phyloP scores from a whole-genome alignment of 1,284 basidiomycete genomes.

The Ganoderma lucidum region DNA sequence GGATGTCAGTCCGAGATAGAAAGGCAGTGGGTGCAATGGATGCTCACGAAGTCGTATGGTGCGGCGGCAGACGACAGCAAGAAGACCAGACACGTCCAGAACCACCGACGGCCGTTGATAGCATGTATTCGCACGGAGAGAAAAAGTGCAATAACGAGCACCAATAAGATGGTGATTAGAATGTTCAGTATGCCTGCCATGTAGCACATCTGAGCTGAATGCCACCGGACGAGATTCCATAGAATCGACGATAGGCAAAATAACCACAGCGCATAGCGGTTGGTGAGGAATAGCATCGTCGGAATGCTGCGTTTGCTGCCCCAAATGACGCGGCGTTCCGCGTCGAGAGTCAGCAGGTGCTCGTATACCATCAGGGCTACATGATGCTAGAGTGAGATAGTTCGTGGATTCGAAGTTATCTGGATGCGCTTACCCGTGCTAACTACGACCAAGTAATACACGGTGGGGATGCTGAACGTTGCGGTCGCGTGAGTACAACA shows the following conservation, averaged over 20 bases:
- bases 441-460: too few species aligned
- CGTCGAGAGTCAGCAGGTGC: too few species aligned
- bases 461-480: too few species aligned
- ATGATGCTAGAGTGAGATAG: too few species aligned
- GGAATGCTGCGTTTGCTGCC: too few species aligned
- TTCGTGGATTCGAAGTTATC: too few species aligned
- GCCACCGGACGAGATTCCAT: conserved; percentile 7
- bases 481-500: too few species aligned
- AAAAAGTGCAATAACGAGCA: conserved; percentile 5
- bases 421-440: too few species aligned
- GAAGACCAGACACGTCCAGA: conserved; percentile 16
- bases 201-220: conserved; percentile 1
- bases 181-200: neutral
- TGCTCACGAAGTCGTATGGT: conserved; percentile 13
- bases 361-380: too few species aligned
- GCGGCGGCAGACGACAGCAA: conserved; percentile 3
- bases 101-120: conserved; percentile 27
- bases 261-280: conserved; percentile 16
- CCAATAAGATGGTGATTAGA: neutral
- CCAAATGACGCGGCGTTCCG: too few species aligned
- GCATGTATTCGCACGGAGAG: conserved; percentile 22
- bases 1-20: neutral
- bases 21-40: neutral
- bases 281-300: conserved; percentile 16
- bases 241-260: neutral